A percentile compares a stretch with the other conserved stretches of the same genome.
phyloP scores from a whole-genome alignment of 202 grass and related monocot genomes.

The Zizania palustris region DNA sequence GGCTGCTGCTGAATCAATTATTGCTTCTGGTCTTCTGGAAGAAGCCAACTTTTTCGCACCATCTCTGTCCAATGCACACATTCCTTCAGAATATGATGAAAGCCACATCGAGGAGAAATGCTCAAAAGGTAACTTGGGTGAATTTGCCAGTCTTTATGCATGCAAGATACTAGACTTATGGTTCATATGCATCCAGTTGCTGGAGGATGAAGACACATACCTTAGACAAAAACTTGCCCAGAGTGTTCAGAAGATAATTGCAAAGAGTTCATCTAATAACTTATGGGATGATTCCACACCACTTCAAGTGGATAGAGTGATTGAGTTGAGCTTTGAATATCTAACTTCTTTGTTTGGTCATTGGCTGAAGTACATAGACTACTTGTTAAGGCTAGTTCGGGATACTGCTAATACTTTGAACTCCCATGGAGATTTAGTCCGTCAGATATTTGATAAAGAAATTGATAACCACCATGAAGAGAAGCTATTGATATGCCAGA shows the following conservation, averaged over 20 bases:
- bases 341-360: conserved; percentile 75
- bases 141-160: conserved; percentile 61
- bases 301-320: conserved; percentile 89
- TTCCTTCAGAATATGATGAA: conserved; percentile 50
- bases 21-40: conserved; percentile 79
- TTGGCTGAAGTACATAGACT: conserved; percentile 71
- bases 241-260: conserved; percentile 71
- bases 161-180: conserved; percentile 80
- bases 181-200: conserved; percentile 82
- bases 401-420: conserved; percentile 55
- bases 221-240: conserved; percentile 80
- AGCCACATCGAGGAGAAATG: conserved; percentile 46
- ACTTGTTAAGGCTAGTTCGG: conserved; percentile 67
- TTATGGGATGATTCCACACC: conserved; percentile 62
- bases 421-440: conserved; percentile 70
- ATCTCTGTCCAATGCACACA: conserved; percentile 50
- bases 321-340: conserved; percentile 84
- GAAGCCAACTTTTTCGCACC: conserved; percentile 54
- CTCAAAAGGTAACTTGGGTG: conserved; percentile 29
- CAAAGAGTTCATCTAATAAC: conserved; percentile 49
- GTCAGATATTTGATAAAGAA: conserved; percentile 98
- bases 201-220: conserved; percentile 89
- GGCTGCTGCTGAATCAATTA: conserved; percentile 73
- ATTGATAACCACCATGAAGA: conserved; percentile 98
- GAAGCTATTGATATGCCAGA: conserved; percentile 90